Evolutionary conservation across 1,284 basidiomycete species (phyloP), one percentile per base, ranked within the genome.

Genomic region (Apiotrichum laibachii): DNA sequence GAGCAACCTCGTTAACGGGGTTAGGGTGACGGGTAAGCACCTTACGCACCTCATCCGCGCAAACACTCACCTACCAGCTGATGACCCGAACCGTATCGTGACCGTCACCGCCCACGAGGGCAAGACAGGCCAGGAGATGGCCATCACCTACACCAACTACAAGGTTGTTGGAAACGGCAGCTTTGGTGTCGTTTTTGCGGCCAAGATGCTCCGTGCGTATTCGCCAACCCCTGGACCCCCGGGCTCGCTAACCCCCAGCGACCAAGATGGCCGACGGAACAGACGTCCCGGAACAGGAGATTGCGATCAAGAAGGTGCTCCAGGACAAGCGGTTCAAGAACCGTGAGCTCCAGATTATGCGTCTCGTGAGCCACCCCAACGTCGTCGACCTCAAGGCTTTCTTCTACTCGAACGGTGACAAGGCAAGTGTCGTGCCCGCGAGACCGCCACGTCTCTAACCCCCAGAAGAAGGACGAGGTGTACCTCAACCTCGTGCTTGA

Each of bases 311-410:
- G 87, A 99, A 98, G 84, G 95, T 99, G 55, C 81, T 99, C 67
- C 95, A 99, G 84, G 95, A 99, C 83, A 99, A 99, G 85, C 87
- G 95, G 68, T 99, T 99, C 88, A 99, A 99, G 95, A 99, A 99
- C 82, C 95, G 95, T 73, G 95, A 99, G 81, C 84, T 99, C 58
- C 96, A 99, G 82, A 99, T 99, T 79, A 99, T 99, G 95, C 86
- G 94, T 72, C 87, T 98, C 55, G 92, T 99, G 54, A 86, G 86
- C 67, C 95, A 99, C 82, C 96, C 96, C 55, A 99, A 99, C 75
- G 95, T 99, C 46, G 92, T 96, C 71, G 95, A 98, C 73, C 86
- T 99, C 66, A 89, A 90, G 71, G 93, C 94, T 3, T 99, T 96
- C 82, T 99, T 99, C 83, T 99, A 99, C 80, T 94, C 95, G 56